phyloP scores from a whole-genome alignment of 78 protist genomes.

The Protostelium mycophagum region DNA sequence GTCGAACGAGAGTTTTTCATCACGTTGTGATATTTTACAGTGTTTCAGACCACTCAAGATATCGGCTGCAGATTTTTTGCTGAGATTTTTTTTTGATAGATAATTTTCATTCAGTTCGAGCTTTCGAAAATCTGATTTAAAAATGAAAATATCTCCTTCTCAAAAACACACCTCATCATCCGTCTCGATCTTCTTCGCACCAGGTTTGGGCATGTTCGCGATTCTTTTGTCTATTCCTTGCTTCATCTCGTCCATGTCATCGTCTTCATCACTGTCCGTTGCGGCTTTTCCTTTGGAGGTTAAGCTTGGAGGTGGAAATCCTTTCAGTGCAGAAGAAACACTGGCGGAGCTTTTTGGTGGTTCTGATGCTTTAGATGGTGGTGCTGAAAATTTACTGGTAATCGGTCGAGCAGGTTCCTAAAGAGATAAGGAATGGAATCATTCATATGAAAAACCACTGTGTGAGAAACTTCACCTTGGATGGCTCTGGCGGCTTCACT shows the following conservation, averaged over 20 bases:
- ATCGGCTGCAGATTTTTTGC: too few species aligned
- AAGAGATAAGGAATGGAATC: too few species aligned
- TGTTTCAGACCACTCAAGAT: too few species aligned
- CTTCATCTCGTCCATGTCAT: neutral
- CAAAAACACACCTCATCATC: neutral
- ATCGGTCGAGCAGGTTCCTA: neutral
- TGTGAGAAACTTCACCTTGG: neutral
- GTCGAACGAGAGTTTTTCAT: too few species aligned
- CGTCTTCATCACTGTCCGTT: neutral
- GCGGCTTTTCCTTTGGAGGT: neutral
- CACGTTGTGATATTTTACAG: too few species aligned
- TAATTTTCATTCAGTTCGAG: too few species aligned
- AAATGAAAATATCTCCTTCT: neutral
- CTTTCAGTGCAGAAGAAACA: neutral
- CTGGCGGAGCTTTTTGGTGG: neutral
- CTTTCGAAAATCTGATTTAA: neutral
- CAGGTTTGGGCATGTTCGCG: neutral
- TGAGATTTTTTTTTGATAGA: too few species aligned
- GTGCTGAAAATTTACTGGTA: neutral
- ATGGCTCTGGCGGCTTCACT: neutral
- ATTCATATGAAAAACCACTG: neutral
- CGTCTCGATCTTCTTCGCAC: neutral
- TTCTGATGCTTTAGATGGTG: neutral
- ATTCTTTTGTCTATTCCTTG: neutral
- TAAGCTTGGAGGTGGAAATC: neutral